Evolutionary conservation across 306 rosid species (phyloP).

Genomic region (Canavalia gladiata): DNA sequence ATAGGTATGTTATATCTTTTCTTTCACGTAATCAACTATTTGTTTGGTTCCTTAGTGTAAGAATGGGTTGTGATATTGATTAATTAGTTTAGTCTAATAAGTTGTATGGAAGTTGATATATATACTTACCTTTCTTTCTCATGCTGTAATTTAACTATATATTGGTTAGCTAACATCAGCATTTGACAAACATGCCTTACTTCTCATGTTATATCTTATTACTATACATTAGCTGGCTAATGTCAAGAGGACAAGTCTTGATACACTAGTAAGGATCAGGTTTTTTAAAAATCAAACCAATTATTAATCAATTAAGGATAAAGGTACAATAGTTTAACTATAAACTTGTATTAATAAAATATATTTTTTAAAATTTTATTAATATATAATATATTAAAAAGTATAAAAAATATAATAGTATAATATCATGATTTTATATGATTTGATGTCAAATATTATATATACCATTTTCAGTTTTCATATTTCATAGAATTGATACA

Average conservation of each 20-base stretch:
- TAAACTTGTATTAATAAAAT: no score
- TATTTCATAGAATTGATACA: no score
- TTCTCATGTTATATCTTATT: background rate
- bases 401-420: no score
- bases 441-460: no score
- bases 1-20: slow-evolving; percentile 3
- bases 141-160: slow-evolving; percentile 21
- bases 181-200: slow-evolving; percentile 11
- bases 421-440: no score
- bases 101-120: slow-evolving; percentile 18
- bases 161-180: slow-evolving; percentile 13
- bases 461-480: no score
- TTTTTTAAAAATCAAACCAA: no score
- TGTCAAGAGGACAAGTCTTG: background rate
- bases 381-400: no score
- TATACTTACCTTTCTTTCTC: background rate
- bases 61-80: background rate
- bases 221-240: background rate
- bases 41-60: background rate
- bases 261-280: no score
- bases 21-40: background rate
- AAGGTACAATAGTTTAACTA: no score
- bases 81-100: background rate
- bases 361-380: no score
- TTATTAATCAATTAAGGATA: no score